These are phyloP conservation scores for Dictyostelium discoideum DNA, from an alignment of 78 protist genomes.

Conservation along the genomic window DNA sequence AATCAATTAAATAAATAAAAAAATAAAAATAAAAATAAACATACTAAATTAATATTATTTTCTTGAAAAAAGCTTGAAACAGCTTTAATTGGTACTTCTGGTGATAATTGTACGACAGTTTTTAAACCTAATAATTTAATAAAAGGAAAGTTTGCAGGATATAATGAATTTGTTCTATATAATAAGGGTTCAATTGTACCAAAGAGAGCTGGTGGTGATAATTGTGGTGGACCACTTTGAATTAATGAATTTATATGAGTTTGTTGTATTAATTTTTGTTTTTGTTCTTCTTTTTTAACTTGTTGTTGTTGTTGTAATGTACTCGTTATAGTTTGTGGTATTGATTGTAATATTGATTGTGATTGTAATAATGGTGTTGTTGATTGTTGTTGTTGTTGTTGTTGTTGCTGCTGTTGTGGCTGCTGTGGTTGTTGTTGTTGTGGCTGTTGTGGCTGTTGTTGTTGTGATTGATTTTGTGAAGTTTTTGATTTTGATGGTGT, in stretches of 20 bases:
- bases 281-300: neutral
- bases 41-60: conserved; percentile 79
- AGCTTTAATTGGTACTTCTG: conserved; percentile 88
- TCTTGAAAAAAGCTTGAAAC: conserved; percentile 84
- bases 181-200: conserved; percentile 73
- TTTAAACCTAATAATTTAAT: conserved; percentile 59
- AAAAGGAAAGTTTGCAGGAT: conserved; percentile 82
- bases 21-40: neutral
- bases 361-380: neutral
- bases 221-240: conserved; percentile 62
- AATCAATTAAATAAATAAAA: too few species aligned
- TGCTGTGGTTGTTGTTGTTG: neutral
- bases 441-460: neutral
- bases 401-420: neutral
- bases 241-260: conserved; percentile 15
- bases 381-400: neutral
- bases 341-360: conserved; percentile 4
- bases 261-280: neutral
- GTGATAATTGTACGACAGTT: conserved; percentile 88
- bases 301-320: conserved; percentile 17
- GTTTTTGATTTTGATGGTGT: neutral
- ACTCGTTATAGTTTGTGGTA: neutral
- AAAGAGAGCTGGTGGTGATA: conserved; percentile 76
- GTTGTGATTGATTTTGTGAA: neutral
- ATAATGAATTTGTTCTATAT: conserved; percentile 83